phyloP scores from a whole-genome alignment of 2,329 filamentous ascomycete species.

The Diaporthe vaccinii region DNA sequence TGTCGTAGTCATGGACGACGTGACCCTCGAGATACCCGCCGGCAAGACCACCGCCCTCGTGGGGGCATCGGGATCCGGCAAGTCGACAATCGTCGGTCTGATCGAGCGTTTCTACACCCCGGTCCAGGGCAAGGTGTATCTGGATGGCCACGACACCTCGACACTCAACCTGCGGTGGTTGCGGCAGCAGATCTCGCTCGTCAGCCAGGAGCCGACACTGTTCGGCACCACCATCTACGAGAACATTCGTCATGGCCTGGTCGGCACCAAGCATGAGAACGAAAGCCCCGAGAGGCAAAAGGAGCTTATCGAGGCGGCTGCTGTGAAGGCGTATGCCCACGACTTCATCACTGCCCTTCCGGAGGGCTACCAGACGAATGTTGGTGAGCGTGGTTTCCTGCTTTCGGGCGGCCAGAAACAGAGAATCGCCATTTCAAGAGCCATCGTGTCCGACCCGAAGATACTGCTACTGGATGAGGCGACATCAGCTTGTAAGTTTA shows the following conservation, averaged over 20 bases:
- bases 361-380: constrained; percentile 91
- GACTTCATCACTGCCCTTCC: constrained; percentile 88
- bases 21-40: constrained; percentile 84
- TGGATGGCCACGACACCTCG: constrained; percentile 87
- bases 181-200: constrained; percentile 90
- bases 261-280: constrained; percentile 83
- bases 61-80: constrained; percentile 93
- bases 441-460: constrained; percentile 91
- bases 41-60: constrained; percentile 95
- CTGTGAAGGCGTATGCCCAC: constrained; percentile 93
- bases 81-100: constrained; percentile 93
- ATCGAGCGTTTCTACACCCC: constrained; percentile 96
- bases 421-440: constrained; percentile 93
- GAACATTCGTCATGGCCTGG: constrained; percentile 91
- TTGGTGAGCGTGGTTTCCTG: constrained; percentile 94
- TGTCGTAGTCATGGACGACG: constrained; percentile 87
- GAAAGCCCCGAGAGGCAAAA: constrained; percentile 76
- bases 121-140: constrained; percentile 80
- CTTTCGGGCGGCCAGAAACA: constrained; percentile 97
- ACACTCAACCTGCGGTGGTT: constrained; percentile 91
- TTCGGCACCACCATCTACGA: constrained; percentile 91
- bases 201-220: constrained; percentile 92
- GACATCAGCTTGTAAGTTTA: constrained; percentile 60
- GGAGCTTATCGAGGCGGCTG: constrained; percentile 82
- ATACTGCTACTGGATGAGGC: constrained; percentile 95